phyloP scores from a whole-genome alignment of 176 grass and related monocot genomes.

The Aegilops speltoides region DNA sequence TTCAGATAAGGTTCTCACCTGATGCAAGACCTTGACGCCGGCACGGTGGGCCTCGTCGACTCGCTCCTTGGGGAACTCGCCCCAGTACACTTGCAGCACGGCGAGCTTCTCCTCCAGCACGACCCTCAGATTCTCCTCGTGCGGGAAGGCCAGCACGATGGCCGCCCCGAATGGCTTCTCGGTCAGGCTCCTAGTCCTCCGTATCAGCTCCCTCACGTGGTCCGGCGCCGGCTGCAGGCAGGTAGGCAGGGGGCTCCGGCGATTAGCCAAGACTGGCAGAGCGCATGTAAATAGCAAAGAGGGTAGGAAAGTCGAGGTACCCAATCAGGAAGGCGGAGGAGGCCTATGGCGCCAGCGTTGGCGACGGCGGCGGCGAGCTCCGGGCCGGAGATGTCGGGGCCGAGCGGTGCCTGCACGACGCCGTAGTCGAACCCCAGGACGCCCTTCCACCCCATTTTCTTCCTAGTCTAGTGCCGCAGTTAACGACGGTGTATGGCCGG shows the following conservation, averaged over 20 bases:
- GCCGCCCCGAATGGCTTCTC: conserved; percentile 72
- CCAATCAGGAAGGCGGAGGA: conserved; percentile 91
- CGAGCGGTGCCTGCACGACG: conserved; percentile 89
- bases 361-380: conserved; percentile 91
- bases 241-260: neutral
- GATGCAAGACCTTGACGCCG: conserved; percentile 89
- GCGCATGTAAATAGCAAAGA: neutral
- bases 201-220: conserved; percentile 65
- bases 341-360: conserved; percentile 79
- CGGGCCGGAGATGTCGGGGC: conserved; percentile 91
- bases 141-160: conserved; percentile 70
- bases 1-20: conserved; percentile 38
- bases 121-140: conserved; percentile 77
- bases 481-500: neutral
- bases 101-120: conserved; percentile 85
- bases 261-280: neutral
- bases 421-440: conserved; percentile 87
- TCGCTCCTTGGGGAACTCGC: conserved; percentile 64
- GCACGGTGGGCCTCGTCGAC: conserved; percentile 79
- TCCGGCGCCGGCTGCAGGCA: conserved; percentile 73
- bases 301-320: conserved; percentile 21
- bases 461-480: neutral
- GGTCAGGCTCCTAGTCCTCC: conserved; percentile 69
- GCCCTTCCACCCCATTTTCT: conserved; percentile 56
- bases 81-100: conserved; percentile 87